These are phyloP conservation scores for Suillus bovinus DNA, from an alignment of 768 basidiomycete species.

Conservation along the genomic window DNA sequence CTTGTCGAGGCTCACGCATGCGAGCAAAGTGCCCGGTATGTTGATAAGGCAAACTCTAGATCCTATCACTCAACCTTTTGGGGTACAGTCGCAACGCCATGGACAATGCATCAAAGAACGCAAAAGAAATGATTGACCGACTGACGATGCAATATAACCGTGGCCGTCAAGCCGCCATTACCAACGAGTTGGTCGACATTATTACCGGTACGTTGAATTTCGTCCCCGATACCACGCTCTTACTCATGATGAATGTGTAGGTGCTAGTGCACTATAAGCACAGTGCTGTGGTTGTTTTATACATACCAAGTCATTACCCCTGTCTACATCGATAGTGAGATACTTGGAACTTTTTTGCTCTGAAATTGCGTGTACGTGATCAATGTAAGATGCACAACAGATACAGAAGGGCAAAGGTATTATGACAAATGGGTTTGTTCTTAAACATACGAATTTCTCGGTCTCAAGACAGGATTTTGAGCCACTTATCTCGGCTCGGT, in stretches of 20 bases:
- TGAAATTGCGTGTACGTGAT: neutral
- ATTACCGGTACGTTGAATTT: conserved; percentile 69
- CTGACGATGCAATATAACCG: conserved; percentile 97
- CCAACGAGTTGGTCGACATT: conserved; percentile 92
- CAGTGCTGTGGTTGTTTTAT: conserved; percentile 14
- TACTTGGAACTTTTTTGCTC: conserved; percentile 19
- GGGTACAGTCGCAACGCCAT: conserved; percentile 84
- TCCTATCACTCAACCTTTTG: neutral
- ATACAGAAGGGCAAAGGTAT: neutral
- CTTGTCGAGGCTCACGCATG: conserved; percentile 96
- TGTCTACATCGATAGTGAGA: conserved; percentile 19
- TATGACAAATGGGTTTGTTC: neutral
- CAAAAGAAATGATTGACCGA: conserved; percentile 84
- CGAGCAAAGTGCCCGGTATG: conserved; percentile 86
- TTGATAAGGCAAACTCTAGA: conserved; percentile 14
- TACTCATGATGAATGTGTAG: conserved; percentile 24
- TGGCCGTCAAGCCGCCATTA: conserved; percentile 97
- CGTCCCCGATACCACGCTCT: neutral
- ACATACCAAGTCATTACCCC: conserved; percentile 15
- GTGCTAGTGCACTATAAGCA: conserved; percentile 50
- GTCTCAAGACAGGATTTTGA: neutral
- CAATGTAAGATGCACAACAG: neutral
- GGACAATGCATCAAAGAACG: conserved; percentile 99
- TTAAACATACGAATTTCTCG: neutral
- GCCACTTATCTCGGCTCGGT: neutral